Evolutionary conservation across 2,329 filamentous ascomycete species (phyloP).

Genomic region (Xylaria digitata): DNA sequence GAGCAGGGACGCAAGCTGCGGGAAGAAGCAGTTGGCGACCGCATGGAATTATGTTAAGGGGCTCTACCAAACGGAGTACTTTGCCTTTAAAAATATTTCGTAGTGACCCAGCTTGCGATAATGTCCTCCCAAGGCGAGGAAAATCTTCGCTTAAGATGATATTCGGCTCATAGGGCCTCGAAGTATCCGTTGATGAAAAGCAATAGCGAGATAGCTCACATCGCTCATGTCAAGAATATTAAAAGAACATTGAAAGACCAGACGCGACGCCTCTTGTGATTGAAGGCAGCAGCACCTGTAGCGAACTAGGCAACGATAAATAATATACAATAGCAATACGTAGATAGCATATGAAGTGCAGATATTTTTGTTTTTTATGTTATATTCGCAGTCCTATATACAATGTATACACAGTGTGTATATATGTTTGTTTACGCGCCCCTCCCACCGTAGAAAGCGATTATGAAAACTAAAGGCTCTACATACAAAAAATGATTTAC

Average conservation of each 20-base stretch:
- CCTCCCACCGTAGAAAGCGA: no score
- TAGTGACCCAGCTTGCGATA: background rate
- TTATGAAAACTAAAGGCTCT: background rate
- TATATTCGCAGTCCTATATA: constrained; percentile 5
- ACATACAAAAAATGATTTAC: background rate
- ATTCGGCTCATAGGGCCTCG: background rate
- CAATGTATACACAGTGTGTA: constrained; percentile 8
- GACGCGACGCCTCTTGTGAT: background rate
- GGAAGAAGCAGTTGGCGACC: constrained; percentile 68
- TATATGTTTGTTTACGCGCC: background rate
- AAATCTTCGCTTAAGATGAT: background rate
- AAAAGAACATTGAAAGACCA: background rate
- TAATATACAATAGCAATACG: background rate
- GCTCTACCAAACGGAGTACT: background rate
- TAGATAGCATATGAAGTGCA: background rate
- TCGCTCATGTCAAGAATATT: no score
- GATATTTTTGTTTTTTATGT: background rate
- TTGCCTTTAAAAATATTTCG: background rate
- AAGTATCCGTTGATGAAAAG: background rate
- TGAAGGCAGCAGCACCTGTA: background rate
- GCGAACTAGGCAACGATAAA: background rate
- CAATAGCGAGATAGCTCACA: background rate
- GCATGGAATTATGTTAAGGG: constrained; percentile 60
- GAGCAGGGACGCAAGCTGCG: constrained; percentile 63
- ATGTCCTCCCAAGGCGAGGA: background rate